Conservation (phyloP, 225 moss, liverwort and hornwort genomes). For the Takakia lepidozioides region DNA sequence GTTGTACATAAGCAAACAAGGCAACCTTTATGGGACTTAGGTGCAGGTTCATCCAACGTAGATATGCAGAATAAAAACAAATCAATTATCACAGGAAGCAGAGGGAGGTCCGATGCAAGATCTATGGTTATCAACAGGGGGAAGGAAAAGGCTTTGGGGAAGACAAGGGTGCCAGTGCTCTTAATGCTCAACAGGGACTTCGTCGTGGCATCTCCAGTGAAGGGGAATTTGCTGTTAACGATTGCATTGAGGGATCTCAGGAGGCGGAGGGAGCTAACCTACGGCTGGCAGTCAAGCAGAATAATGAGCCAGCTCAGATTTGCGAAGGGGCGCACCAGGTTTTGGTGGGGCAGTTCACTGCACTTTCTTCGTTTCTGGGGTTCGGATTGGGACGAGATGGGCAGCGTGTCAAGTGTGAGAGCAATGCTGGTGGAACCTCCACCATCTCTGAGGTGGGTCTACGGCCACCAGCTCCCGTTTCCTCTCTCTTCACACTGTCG, state of each 20-base stretch:
- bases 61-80: background rate
- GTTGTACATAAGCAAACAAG: too few relatives aligned
- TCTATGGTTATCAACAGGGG: too few relatives aligned
- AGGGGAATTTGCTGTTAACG: slow-evolving; percentile 51
- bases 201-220: slow-evolving; percentile 44
- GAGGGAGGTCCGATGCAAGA: too few relatives aligned
- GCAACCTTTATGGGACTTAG: too few relatives aligned
- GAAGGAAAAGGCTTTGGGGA: too few relatives aligned
- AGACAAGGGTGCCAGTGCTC: slow-evolving; percentile 16
- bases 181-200: slow-evolving; percentile 54
- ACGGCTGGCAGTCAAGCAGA: slow-evolving; percentile 2
- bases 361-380: slow-evolving; percentile 39
- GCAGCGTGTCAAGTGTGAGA: slow-evolving; percentile 46
- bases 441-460: slow-evolving; percentile 75
- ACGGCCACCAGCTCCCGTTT: too few relatives aligned
- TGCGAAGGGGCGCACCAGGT: slow-evolving; percentile 10
- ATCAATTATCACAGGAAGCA: background rate
- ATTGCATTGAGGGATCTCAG: slow-evolving; percentile 28
- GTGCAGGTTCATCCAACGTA: too few relatives aligned
- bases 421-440: slow-evolving; percentile 69
- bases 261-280: background rate
- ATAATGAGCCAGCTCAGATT: too few relatives aligned
- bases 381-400: slow-evolving; percentile 49
- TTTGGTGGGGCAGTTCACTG: slow-evolving; percentile 47
- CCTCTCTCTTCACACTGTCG: too few relatives aligned